phyloP scores from a whole-genome alignment of 2,329 filamentous ascomycete genomes.

The Epichloe scottii region DNA sequence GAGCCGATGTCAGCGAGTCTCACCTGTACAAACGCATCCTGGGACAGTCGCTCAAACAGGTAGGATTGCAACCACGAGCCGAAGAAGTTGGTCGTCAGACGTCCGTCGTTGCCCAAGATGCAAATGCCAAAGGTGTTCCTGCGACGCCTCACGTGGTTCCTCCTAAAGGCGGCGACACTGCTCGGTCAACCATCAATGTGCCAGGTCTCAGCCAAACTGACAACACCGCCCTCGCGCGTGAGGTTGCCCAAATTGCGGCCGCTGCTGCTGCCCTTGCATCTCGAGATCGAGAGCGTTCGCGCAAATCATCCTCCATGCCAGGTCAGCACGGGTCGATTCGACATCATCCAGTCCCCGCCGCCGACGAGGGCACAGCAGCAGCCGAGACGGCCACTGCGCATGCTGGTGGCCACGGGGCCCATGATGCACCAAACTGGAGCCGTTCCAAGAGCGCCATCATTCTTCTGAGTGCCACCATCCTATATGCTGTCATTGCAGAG shows the following conservation, averaged over 20 bases:
- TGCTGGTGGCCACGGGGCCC: slow-evolving; percentile 49
- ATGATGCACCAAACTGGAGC: slow-evolving; percentile 98
- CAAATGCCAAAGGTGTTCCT: slow-evolving; percentile 29
- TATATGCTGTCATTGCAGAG: slow-evolving; percentile 95
- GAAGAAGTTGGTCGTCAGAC: slow-evolving; percentile 30
- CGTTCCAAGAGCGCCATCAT: slow-evolving; percentile 83
- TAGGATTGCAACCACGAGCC: slow-evolving; percentile 51
- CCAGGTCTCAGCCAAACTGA: slow-evolving; percentile 70
- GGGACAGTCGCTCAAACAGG: slow-evolving; percentile 77
- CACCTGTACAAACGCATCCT: slow-evolving; percentile 88
- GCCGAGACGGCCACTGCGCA: slow-evolving; percentile 21
- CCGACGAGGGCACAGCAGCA: slow-evolving; percentile 18
- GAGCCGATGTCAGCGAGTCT: slow-evolving; percentile 68
- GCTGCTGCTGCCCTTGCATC: slow-evolving; percentile 81
- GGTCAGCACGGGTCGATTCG: slow-evolving; percentile 12
- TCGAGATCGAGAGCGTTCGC: slow-evolving; percentile 43
- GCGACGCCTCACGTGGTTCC: slow-evolving; percentile 63
- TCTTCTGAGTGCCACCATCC: slow-evolving; percentile 72
- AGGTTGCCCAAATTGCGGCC: slow-evolving; percentile 87
- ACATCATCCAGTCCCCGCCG: slow-evolving; percentile 19
- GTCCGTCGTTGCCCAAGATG: slow-evolving; percentile 22
- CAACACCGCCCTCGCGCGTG: slow-evolving; percentile 67
- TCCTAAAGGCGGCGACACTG: slow-evolving; percentile 44
- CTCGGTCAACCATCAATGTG: slow-evolving; percentile 36
- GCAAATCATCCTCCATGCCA: slow-evolving; percentile 24